These are phyloP conservation scores for Daldinia decipiens DNA, from an alignment of 495 filamentous ascomycete species.

Conservation along the genomic window DNA sequence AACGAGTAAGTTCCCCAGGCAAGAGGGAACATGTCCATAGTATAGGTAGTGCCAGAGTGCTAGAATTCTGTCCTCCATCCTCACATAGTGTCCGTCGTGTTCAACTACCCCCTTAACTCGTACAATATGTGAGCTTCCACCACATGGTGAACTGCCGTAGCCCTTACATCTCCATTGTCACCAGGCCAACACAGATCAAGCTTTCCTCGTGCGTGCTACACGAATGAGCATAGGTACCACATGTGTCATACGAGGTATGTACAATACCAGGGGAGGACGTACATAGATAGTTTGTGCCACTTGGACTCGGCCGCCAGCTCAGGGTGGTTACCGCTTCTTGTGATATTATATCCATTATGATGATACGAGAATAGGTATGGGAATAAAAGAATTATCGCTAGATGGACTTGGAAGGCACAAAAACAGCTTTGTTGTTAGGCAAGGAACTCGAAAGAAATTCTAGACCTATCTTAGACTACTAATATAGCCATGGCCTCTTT, in stretches of 20 bases:
- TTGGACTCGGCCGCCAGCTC: conserved; percentile 1
- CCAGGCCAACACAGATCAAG: conserved; percentile 3
- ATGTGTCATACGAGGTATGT: neutral
- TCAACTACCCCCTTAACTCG: neutral
- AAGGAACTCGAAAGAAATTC: too few relatives aligned
- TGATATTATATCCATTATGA: neutral
- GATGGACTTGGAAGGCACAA: too few relatives aligned
- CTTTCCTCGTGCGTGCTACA: neutral
- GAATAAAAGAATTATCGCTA: neutral
- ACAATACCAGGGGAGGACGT: neutral
- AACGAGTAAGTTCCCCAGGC: neutral
- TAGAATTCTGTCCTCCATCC: neutral
- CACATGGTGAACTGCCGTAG: conserved; percentile 16
- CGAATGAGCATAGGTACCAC: neutral
- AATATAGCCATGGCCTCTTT: too few relatives aligned
- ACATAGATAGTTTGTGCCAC: neutral
- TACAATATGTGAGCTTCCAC: conserved; percentile 4
- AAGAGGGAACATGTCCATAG: neutral
- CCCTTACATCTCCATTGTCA: neutral
- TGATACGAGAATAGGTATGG: neutral
- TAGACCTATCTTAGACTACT: too few relatives aligned
- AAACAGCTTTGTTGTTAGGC: too few relatives aligned
- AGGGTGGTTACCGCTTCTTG: neutral
- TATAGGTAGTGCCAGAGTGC: neutral
- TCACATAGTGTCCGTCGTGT: neutral